Evolutionary conservation across 768 basidiomycete genomes (phyloP).

Genomic region (Xerocomellus chrysenteron): DNA sequence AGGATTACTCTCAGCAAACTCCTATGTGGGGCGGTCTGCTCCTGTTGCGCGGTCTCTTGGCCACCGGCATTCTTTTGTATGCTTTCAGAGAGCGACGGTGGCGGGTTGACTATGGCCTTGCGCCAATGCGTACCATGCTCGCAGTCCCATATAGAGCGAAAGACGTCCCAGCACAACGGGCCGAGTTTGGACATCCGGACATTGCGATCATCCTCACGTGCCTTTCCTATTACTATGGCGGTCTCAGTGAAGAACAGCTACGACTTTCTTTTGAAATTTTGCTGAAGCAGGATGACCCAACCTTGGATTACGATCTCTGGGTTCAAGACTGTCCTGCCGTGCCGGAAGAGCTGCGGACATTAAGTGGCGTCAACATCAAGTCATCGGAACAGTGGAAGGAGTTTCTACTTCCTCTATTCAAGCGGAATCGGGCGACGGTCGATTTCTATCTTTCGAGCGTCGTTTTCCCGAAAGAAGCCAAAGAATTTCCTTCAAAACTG

Average conservation of each 20-base stretch:
- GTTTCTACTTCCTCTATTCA: slow-evolving; percentile 29
- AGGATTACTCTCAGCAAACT: background rate
- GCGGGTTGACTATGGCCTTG: slow-evolving; percentile 40
- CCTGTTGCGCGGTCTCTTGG: slow-evolving; percentile 36
- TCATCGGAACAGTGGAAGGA: slow-evolving; percentile 26
- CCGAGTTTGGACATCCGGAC: slow-evolving; percentile 42
- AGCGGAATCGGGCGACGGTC: slow-evolving; percentile 28
- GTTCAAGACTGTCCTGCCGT: slow-evolving; percentile 18
- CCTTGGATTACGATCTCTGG: slow-evolving; percentile 34
- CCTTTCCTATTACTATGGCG: slow-evolving; percentile 38
- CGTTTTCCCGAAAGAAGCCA: slow-evolving; percentile 39
- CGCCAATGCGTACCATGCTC: slow-evolving; percentile 31
- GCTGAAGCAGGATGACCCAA: slow-evolving; percentile 32
- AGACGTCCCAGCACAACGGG: slow-evolving; percentile 36
- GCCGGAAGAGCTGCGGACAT: slow-evolving; percentile 16
- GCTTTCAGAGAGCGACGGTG: slow-evolving; percentile 36
- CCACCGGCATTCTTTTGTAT: slow-evolving; percentile 32
- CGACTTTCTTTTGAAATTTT: slow-evolving; percentile 29
- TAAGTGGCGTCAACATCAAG: slow-evolving; percentile 36
- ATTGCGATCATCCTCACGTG: slow-evolving; percentile 36
- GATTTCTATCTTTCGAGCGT: slow-evolving; percentile 38
- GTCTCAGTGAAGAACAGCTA: slow-evolving; percentile 33
- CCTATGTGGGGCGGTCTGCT: slow-evolving; percentile 25
- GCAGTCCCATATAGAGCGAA: slow-evolving; percentile 41
- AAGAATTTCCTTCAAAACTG: slow-evolving; percentile 36